phyloP scores from a whole-genome alignment of 768 basidiomycete species.

The Tephrocybe sp. region DNA sequence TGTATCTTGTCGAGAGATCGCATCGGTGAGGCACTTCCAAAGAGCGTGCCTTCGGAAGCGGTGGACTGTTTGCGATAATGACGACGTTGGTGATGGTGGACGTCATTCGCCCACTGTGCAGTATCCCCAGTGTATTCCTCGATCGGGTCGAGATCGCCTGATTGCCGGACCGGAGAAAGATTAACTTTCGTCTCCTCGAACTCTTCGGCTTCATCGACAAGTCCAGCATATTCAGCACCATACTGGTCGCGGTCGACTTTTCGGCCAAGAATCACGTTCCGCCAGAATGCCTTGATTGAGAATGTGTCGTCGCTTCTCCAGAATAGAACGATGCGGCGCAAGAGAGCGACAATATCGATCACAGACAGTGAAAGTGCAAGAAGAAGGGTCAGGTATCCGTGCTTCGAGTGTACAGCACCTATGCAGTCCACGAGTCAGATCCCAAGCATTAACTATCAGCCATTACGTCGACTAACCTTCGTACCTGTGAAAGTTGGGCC shows the following conservation, averaged over 20 bases:
- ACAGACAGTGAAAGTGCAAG: conserved; percentile 35
- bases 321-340: conserved; percentile 52
- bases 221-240: conserved; percentile 55
- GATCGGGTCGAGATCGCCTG: conserved; percentile 26
- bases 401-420: conserved; percentile 55
- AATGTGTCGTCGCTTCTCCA: conserved; percentile 41
- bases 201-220: conserved; percentile 57
- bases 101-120: conserved; percentile 53
- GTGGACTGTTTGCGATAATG: conserved; percentile 43
- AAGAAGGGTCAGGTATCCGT: conserved; percentile 52
- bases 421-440: no score
- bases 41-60: conserved; percentile 52
- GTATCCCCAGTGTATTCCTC: conserved; percentile 37
- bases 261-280: conserved; percentile 50
- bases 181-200: conserved; percentile 44
- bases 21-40: conserved; percentile 42
- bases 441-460: neutral
- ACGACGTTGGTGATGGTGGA: conserved; percentile 37
- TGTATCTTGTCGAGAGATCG: conserved; percentile 61
- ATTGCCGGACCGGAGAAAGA: conserved; percentile 22
- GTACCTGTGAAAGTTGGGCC: conserved; percentile 50
- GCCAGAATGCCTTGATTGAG: conserved; percentile 53
- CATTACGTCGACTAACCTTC: conserved; percentile 39
- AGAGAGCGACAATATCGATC: conserved; percentile 50
- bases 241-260: conserved; percentile 25